A percentile compares a stretch with the other conserved stretches of the same genome.
phyloP scores from a whole-genome alignment of 176 grass and related monocot species.

The Carex pumila region DNA sequence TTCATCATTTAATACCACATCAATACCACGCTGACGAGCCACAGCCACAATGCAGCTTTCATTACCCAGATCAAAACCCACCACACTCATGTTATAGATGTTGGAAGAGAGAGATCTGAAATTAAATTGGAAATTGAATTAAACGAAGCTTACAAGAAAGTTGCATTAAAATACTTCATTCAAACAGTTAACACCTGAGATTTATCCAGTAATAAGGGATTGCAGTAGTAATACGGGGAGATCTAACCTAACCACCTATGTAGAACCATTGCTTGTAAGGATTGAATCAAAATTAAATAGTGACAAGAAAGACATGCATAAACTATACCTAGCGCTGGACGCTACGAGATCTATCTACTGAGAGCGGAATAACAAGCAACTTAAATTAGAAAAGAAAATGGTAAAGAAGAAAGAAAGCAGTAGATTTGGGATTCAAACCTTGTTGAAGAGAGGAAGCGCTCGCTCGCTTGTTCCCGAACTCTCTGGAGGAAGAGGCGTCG shows the following conservation, averaged over 20 bases:
- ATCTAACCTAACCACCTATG: slow-evolving; percentile 3
- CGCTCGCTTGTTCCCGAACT: background rate
- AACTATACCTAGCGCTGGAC: background rate
- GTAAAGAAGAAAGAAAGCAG: background rate
- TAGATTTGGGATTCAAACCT: slow-evolving; percentile 24
- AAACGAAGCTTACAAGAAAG: background rate
- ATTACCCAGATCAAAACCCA: slow-evolving; percentile 87
- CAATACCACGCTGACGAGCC: slow-evolving; percentile 76
- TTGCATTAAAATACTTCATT: background rate
- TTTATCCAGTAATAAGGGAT: background rate
- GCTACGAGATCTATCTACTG: slow-evolving; percentile 13
- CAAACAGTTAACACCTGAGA: background rate
- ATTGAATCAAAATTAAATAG: background rate
- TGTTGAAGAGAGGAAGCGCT: background rate
- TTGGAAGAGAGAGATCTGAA: slow-evolving; percentile 9
- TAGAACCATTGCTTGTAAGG: background rate
- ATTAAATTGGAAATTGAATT: background rate
- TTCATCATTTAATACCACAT: slow-evolving; percentile 89
- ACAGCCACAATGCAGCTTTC: slow-evolving; percentile 90
- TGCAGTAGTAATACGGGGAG: background rate
- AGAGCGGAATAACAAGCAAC: background rate
- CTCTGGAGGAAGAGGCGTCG: background rate
- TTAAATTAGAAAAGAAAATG: background rate
- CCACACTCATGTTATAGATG: slow-evolving; percentile 62
- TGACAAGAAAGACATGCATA: background rate